A percentile compares a stretch with the other conserved stretches of the same genome.
phyloP scores from a whole-genome alignment of 768 basidiomycete species.

The Leccinum broughii region DNA sequence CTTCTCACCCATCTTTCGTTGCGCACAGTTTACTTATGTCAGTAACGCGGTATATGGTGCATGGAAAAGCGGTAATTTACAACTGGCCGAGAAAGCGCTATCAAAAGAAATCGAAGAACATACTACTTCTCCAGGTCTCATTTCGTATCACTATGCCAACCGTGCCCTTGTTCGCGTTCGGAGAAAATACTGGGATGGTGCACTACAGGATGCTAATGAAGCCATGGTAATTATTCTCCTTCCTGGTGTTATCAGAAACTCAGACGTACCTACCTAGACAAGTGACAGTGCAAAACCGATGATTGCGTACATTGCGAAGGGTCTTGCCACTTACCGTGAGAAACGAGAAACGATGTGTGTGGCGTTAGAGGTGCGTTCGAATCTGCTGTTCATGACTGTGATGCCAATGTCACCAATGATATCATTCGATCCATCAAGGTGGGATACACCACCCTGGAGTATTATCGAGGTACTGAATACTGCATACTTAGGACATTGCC shows the following conservation, averaged over 20 bases:
- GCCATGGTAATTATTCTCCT: constrained; percentile 1
- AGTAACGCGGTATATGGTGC: background rate
- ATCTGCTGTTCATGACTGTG: background rate
- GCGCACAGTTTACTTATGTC: constrained; percentile 13
- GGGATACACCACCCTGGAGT: background rate
- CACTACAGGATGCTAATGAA: constrained; percentile 7
- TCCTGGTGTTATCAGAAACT: background rate
- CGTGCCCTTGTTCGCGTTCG: constrained; percentile 18
- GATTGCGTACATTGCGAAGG: constrained; percentile 8
- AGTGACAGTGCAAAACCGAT: background rate
- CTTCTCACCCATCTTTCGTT: background rate
- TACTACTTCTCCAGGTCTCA: background rate
- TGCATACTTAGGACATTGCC: constrained; percentile 1
- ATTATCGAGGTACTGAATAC: background rate
- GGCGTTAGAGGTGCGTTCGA: background rate
- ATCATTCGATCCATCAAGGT: constrained; percentile 13
- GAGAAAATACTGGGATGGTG: background rate
- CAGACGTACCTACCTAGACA: background rate
- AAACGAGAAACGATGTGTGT: background rate
- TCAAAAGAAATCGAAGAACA: constrained; percentile 12
- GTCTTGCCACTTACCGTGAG: background rate
- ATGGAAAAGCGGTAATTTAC: constrained; percentile 12
- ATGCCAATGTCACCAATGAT: background rate
- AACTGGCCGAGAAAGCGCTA: constrained; percentile 7
- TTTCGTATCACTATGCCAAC: constrained; percentile 10